Conservation (phyloP, 495 filamentous ascomycete genomes). For the Penicillium taxi region DNA sequence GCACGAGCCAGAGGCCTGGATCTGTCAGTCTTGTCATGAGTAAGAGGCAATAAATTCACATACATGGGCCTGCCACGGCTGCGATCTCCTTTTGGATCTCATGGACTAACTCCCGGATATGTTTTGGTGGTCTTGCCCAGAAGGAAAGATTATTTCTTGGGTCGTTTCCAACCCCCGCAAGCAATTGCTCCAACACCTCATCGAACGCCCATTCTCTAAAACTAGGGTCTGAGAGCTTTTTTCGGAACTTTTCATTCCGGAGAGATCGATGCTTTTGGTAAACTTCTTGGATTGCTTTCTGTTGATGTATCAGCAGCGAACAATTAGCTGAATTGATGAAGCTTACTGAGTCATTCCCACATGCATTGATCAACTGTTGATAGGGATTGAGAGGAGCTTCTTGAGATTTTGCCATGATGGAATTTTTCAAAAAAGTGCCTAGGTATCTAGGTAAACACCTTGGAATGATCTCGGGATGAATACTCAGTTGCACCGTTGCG, state of each 20-base stretch:
- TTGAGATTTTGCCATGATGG: too few species aligned
- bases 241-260: constrained; percentile 62
- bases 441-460: too few species aligned
- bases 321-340: not conserved
- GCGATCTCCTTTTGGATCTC: constrained; percentile 60
- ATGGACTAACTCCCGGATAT: constrained; percentile 55
- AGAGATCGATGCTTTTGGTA: constrained; percentile 66
- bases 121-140: constrained; percentile 74
- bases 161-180: constrained; percentile 42
- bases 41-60: not conserved
- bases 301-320: not conserved
- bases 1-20: constrained; percentile 79
- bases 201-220: constrained; percentile 70
- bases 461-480: too few species aligned
- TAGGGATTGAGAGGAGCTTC: constrained; percentile 55
- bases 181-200: constrained; percentile 59
- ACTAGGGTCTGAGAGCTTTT: constrained; percentile 56
- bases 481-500: too few species aligned
- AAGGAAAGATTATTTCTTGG: constrained; percentile 74
- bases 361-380: constrained; percentile 59
- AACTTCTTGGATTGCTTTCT: constrained; percentile 62
- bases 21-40: constrained; percentile 2
- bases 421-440: too few species aligned
- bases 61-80: constrained; percentile 55
- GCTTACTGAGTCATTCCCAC: constrained; percentile 50